These are phyloP conservation scores for Gonapodya prolifera DNA, from an alignment of 192 early-diverging fungal species.

Conservation along the genomic window DNA sequence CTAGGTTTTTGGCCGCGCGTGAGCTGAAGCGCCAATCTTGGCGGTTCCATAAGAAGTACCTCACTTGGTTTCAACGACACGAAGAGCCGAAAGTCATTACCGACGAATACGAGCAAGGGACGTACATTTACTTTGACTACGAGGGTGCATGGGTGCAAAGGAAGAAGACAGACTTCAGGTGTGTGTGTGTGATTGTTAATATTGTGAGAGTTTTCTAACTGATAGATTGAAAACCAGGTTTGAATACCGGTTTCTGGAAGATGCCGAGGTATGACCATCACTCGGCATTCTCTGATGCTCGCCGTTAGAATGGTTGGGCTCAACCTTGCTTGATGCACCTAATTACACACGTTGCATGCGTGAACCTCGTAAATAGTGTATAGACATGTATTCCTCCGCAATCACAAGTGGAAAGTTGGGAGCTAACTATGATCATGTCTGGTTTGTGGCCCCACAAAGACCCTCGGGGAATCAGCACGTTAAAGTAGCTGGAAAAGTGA, in stretches of 20 bases:
- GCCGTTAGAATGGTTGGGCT: too few species aligned
- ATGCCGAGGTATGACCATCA: too few species aligned
- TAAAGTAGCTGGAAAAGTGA: too few species aligned
- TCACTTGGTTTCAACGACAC: constrained; percentile 97
- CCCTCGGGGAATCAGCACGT: too few species aligned
- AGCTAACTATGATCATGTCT: too few species aligned
- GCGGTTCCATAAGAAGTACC: constrained; percentile 97
- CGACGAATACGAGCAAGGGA: constrained; percentile 94
- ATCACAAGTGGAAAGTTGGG: too few species aligned
- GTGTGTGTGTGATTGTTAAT: constrained; percentile 1
- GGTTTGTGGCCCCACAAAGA: too few species aligned
- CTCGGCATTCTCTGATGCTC: too few species aligned
- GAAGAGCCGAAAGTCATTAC: constrained; percentile 93
- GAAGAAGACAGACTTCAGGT: constrained; percentile 91
- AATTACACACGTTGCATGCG: too few species aligned
- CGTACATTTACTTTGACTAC: constrained; percentile 98
- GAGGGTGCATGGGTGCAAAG: constrained; percentile 94
- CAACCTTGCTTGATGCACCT: too few species aligned
- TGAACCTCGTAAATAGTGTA: too few species aligned
- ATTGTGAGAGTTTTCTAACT: constrained; percentile 3
- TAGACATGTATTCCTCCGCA: too few species aligned
- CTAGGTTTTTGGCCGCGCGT: constrained; percentile 79
- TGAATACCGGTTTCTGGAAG: constrained; percentile 79
- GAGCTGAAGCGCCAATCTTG: constrained; percentile 95
- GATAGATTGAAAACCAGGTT: constrained; percentile 36